phyloP scores from a whole-genome alignment of 495 filamentous ascomycete species.

The Melanomma pulvis-pyrius region DNA sequence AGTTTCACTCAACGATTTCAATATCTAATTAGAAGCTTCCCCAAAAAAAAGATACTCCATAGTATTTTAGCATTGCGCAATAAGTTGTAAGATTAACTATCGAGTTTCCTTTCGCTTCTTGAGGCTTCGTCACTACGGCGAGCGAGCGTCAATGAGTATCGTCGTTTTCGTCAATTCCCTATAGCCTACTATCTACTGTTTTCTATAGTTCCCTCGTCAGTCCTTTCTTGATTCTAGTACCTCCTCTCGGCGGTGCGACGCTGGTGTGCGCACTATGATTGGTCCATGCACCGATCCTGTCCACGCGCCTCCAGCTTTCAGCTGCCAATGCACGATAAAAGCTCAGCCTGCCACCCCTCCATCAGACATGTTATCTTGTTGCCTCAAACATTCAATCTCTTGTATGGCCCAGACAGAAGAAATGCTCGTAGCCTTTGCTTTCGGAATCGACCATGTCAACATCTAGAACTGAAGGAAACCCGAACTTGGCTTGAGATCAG shows the following conservation, averaged over 20 bases:
- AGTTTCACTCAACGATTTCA: too few species aligned
- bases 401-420: background rate
- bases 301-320: slow-evolving; percentile 6
- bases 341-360: background rate
- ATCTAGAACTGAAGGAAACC: background rate
- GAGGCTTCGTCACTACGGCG: too few species aligned
- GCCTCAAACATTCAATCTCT: background rate
- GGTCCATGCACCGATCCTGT: background rate
- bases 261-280: slow-evolving; percentile 1
- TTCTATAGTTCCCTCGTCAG: background rate
- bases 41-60: too few species aligned
- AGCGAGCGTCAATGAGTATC: background rate
- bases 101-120: too few species aligned
- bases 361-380: slow-evolving; percentile 1
- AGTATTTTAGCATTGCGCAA: too few species aligned
- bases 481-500: background rate
- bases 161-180: background rate
- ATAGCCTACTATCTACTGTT: background rate
- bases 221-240: background rate
- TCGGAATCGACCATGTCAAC: background rate
- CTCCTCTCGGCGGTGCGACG: background rate
- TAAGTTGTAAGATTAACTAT: too few species aligned
- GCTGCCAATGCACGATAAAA: background rate
- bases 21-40: too few species aligned
- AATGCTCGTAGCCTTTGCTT: background rate